Conservation (phyloP, 805 yeast species). For the Kregervanrija delftensis region DNA sequence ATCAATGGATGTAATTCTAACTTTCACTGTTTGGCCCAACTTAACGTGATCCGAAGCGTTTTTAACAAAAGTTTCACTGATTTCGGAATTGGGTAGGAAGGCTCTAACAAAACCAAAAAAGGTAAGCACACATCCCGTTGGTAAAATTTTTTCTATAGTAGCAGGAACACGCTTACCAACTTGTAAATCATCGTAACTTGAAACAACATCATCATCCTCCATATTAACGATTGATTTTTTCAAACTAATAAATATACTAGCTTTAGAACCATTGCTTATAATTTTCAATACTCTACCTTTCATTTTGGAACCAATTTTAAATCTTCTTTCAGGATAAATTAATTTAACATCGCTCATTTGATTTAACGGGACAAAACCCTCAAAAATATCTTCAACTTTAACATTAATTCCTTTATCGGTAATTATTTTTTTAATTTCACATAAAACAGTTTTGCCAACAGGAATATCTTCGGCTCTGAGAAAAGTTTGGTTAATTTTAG, state of each 20-base stretch:
- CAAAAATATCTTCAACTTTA: conserved; percentile 57
- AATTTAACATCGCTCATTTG: conserved; percentile 83
- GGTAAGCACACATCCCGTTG: conserved; percentile 75
- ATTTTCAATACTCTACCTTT: conserved; percentile 63
- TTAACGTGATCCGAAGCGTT: conserved; percentile 73
- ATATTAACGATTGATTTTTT: conserved; percentile 76
- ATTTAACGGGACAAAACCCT: conserved; percentile 63
- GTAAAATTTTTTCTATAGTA: conserved; percentile 62
- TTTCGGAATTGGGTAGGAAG: conserved; percentile 79
- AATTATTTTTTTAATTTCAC: conserved; percentile 49
- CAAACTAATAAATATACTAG: conserved; percentile 56
- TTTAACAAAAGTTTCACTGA: conserved; percentile 79
- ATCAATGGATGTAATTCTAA: conserved; percentile 56
- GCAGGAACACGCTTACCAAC: conserved; percentile 56
- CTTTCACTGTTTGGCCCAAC: conserved; percentile 77
- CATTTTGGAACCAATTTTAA: conserved; percentile 76
- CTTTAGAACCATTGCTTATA: conserved; percentile 33
- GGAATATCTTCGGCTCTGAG: conserved; percentile 68
- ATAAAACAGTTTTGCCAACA: conserved; percentile 57
- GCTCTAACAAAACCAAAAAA: conserved; percentile 78
- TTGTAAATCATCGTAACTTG: conserved; percentile 31
- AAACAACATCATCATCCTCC: conserved; percentile 47
- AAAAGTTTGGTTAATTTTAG: conserved; percentile 55
- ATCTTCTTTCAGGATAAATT: conserved; percentile 87
- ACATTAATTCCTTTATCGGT: conserved; percentile 64